Evolutionary conservation across 2,329 filamentous ascomycete genomes (phyloP).

Genomic region (Leptographium wingfieldii): DNA sequence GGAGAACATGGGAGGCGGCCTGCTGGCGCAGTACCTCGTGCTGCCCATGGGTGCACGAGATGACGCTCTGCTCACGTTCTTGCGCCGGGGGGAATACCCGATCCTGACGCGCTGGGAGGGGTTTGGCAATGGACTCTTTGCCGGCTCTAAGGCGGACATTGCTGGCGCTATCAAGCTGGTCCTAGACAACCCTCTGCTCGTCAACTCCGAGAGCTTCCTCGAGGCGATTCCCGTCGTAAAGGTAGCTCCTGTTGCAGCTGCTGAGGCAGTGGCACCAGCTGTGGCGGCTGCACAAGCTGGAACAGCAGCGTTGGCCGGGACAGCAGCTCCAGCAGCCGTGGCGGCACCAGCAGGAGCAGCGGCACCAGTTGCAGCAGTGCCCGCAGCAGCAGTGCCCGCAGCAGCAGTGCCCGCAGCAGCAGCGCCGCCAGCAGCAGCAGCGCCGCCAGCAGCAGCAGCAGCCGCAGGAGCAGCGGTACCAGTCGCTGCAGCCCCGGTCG

Average conservation of each 20-base stretch:
- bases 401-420: not conserved
- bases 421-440: not conserved
- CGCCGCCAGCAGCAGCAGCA: not conserved
- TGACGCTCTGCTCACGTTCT: slow-evolving; percentile 56
- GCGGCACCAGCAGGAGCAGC: not conserved
- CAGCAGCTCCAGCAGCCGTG: not conserved
- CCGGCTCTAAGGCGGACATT: slow-evolving; percentile 53
- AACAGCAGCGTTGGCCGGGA: not conserved
- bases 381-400: not conserved
- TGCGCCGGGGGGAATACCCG: slow-evolving; percentile 66
- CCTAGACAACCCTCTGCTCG: slow-evolving; percentile 41
- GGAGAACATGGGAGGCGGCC: slow-evolving; percentile 77
- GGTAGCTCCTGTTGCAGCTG: not conserved
- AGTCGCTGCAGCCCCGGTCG: not conserved
- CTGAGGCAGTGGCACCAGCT: not conserved
- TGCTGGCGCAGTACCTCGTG: slow-evolving; percentile 67
- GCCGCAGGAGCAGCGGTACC: not conserved
- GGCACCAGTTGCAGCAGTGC: not conserved
- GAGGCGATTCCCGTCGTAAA: slow-evolving; percentile 35
- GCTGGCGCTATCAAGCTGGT: slow-evolving; percentile 49
- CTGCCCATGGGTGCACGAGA: slow-evolving; percentile 72
- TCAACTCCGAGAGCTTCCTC: slow-evolving; percentile 48
- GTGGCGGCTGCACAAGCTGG: not conserved
- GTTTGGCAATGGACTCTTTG: slow-evolving; percentile 59
- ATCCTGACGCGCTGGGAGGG: slow-evolving; percentile 61